These are phyloP conservation scores for Carex pumila DNA, from an alignment of 176 grass and related monocot species.

Conservation along the genomic window DNA sequence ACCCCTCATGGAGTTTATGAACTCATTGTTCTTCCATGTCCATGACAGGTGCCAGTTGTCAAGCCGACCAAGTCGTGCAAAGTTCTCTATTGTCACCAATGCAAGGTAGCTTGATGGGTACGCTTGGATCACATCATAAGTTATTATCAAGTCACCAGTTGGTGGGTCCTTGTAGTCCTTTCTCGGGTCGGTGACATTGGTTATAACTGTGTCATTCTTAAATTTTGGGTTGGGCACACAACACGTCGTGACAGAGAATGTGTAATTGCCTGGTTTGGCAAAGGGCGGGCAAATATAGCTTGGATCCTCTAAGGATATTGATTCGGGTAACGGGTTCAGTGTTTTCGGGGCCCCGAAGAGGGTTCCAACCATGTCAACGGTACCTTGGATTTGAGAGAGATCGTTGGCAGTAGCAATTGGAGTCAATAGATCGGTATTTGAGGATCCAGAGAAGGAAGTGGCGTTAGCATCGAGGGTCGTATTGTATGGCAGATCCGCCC, in stretches of 20 bases:
- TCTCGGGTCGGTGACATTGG: constrained; percentile 39
- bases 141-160: constrained; percentile 71
- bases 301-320: constrained; percentile 38
- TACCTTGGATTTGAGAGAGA: constrained; percentile 33
- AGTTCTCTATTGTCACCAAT: constrained; percentile 79
- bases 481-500: constrained; percentile 59
- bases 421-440: constrained; percentile 69
- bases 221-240: constrained; percentile 63
- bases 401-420: constrained; percentile 72
- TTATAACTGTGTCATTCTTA: constrained; percentile 34
- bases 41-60: constrained; percentile 81
- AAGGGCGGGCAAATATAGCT: constrained; percentile 50
- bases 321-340: constrained; percentile 42
- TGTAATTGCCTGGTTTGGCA: not conserved
- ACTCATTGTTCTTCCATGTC: constrained; percentile 73
- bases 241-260: constrained; percentile 29
- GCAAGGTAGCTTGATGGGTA: constrained; percentile 65
- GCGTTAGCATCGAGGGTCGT: constrained; percentile 55
- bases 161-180: constrained; percentile 48
- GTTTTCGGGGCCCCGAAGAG: constrained; percentile 39
- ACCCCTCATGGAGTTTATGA: constrained; percentile 71
- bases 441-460: constrained; percentile 76
- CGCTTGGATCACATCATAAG: constrained; percentile 72
- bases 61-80: constrained; percentile 67
- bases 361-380: constrained; percentile 55